Evolutionary conservation across 495 filamentous ascomycete species (phyloP).

Genomic region (Apiosordaria backusii): DNA sequence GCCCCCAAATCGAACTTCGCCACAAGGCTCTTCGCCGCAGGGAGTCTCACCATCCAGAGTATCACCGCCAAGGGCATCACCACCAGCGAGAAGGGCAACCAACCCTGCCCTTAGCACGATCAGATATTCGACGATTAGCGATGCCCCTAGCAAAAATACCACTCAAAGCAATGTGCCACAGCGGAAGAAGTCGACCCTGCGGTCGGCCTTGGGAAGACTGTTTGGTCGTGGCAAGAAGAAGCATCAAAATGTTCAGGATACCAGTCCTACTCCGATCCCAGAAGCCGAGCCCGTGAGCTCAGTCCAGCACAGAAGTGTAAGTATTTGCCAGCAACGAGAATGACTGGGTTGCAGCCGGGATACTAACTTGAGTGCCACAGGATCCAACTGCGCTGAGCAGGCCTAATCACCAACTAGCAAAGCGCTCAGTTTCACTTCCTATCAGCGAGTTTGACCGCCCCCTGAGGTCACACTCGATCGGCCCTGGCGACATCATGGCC

Average conservation of each 20-base stretch:
- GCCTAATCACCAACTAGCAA: conserved; percentile 33
- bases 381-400: conserved; percentile 41
- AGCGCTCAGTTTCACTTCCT: conserved; percentile 50
- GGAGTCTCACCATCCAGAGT: conserved; percentile 20
- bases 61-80: conserved; percentile 14
- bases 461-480: conserved; percentile 52
- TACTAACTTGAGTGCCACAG: conserved; percentile 25
- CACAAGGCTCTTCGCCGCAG: conserved; percentile 21
- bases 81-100: conserved; percentile 30
- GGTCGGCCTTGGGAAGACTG: conserved; percentile 45
- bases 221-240: conserved; percentile 51
- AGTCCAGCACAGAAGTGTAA: conserved; percentile 45
- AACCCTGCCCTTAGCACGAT: conserved; percentile 34
- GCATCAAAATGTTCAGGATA: conserved; percentile 26
- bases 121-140: conserved; percentile 42
- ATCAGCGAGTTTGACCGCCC: conserved; percentile 52
- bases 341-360: not conserved
- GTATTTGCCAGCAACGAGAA: conserved; percentile 18
- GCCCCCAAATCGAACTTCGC: conserved; percentile 22
- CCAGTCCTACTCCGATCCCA: not conserved
- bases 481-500: conserved; percentile 45
- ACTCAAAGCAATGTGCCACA: conserved; percentile 36
- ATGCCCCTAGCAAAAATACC: conserved; percentile 32
- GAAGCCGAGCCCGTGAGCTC: conserved; percentile 19
- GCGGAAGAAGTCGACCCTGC: conserved; percentile 49